phyloP scores from a whole-genome alignment of 129 eudicot species.

The Saposhnikovia divaricata region DNA sequence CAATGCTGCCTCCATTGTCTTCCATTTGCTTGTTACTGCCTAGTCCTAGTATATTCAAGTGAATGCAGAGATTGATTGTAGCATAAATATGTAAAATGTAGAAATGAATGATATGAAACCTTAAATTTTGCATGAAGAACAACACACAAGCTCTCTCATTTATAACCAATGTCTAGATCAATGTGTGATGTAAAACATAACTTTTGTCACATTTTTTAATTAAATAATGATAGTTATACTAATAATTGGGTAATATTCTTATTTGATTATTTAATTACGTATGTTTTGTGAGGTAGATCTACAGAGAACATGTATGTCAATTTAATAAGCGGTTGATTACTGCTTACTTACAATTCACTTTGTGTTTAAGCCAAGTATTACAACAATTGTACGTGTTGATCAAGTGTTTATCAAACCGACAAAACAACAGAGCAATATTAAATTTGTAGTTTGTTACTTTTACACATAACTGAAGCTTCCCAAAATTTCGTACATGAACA shows the following conservation, averaged over 20 bases:
- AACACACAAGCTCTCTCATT: not conserved
- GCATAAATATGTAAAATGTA: not conserved
- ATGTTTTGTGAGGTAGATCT: not conserved
- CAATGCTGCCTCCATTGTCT: conserved; percentile 48
- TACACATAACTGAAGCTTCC: not conserved
- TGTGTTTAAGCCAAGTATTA: not conserved
- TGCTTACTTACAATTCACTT: not conserved
- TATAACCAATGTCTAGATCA: not conserved
- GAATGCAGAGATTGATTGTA: not conserved
- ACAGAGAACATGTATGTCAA: not conserved
- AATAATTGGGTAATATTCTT: not conserved
- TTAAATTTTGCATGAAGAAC: not conserved
- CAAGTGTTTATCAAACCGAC: not conserved
- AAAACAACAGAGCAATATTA: not conserved
- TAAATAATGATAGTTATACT: not conserved
- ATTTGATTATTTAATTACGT: not conserved
- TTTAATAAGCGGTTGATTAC: not conserved
- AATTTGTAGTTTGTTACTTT: not conserved
- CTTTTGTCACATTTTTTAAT: not conserved
- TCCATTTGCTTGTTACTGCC: conserved; percentile 33
- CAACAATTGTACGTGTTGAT: not conserved
- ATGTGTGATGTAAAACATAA: not conserved
- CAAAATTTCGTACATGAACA: not conserved
- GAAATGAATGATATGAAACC: not conserved
- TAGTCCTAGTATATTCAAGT: not conserved